These are phyloP conservation scores for Eucalyptus sp. DNA, from an alignment of 345 rosid species.

Conservation along the genomic window DNA sequence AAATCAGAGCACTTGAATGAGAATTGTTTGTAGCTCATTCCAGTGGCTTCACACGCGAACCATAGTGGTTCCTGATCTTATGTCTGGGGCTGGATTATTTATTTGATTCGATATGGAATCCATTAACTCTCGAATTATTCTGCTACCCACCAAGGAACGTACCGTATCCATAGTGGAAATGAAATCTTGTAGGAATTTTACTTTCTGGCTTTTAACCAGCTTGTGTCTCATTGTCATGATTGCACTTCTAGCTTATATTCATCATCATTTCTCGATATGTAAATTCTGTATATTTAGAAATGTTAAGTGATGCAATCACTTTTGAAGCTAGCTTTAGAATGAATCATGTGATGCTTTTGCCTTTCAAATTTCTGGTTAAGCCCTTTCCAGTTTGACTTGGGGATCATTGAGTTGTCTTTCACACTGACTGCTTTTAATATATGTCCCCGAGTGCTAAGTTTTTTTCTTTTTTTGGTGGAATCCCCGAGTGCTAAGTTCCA, in stretches of 20 bases:
- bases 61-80: neutral
- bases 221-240: neutral
- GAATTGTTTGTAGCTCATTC: neutral
- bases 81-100: too few relatives aligned
- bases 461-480: too few relatives aligned
- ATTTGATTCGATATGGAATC: rapidly evolving
- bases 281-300: too few relatives aligned
- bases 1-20: conserved; percentile 17
- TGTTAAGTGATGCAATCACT: neutral
- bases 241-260: neutral
- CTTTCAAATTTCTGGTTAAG: neutral
- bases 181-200: too few relatives aligned
- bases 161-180: too few relatives aligned
- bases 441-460: neutral
- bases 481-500: neutral
- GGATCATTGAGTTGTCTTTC: neutral
- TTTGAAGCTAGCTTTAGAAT: neutral
- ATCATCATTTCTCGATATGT: neutral
- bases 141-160: rapidly evolving
- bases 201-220: too few relatives aligned
- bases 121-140: too few relatives aligned
- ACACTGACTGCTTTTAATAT: neutral
- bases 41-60: rapidly evolving
- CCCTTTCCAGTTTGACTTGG: rapidly evolving
- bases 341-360: neutral